phyloP scores from a whole-genome alignment of 805 yeast species.

The Yarrowia porcina region DNA sequence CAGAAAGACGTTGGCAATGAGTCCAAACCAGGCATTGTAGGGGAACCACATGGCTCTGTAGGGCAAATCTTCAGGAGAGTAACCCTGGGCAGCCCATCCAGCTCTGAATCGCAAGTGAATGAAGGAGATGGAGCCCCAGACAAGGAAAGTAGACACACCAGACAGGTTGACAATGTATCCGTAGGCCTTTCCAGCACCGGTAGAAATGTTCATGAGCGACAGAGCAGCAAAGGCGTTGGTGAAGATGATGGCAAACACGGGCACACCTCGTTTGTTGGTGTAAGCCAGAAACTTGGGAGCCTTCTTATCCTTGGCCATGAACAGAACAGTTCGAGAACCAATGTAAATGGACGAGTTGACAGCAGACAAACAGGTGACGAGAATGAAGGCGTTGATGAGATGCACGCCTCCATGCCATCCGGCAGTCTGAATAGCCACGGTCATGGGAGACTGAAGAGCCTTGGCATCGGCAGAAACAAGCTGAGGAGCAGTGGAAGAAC shows the following conservation, averaged over 20 bases:
- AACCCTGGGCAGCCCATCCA: slow-evolving; percentile 46
- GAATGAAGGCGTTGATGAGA: slow-evolving; percentile 58
- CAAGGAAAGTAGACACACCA: slow-evolving; percentile 65
- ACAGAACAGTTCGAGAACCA: slow-evolving; percentile 65
- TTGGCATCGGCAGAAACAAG: slow-evolving; percentile 45
- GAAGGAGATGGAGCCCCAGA: slow-evolving; percentile 60
- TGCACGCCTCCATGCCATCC: slow-evolving; percentile 54
- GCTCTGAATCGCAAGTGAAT: slow-evolving; percentile 56
- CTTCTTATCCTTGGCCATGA: slow-evolving; percentile 57
- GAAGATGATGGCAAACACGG: slow-evolving; percentile 54
- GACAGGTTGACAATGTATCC: slow-evolving; percentile 57
- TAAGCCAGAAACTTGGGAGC: slow-evolving; percentile 56
- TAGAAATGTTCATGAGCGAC: slow-evolving; percentile 53
- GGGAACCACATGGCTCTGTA: slow-evolving; percentile 55
- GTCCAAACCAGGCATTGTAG: slow-evolving; percentile 47
- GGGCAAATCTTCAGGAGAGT: slow-evolving; percentile 49
- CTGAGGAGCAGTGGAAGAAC: slow-evolving; percentile 52
- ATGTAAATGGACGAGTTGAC: slow-evolving; percentile 66
- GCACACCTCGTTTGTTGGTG: slow-evolving; percentile 60
- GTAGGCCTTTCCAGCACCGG: slow-evolving; percentile 62
- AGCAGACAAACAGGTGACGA: slow-evolving; percentile 63
- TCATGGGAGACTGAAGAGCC: slow-evolving; percentile 50
- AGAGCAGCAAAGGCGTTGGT: slow-evolving; percentile 55
- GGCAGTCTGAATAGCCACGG: slow-evolving; percentile 48
- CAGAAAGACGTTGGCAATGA: slow-evolving; percentile 50